phyloP scores from a whole-genome alignment of 202 grass and related monocot species.

The Hordeum pubiflorum region DNA sequence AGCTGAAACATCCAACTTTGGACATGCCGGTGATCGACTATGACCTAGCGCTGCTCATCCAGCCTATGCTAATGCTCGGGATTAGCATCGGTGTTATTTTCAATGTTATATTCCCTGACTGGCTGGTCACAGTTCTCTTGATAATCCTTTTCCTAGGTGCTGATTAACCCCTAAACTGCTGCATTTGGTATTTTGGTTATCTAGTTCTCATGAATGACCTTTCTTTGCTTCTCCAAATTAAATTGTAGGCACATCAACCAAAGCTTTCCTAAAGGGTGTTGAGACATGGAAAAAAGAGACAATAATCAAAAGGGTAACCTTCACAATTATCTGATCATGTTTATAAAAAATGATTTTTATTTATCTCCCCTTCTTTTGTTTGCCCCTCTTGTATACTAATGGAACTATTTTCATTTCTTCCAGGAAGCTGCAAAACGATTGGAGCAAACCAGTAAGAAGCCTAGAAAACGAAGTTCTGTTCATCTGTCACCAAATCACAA shows the following conservation, averaged over 20 bases:
- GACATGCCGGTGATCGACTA: conserved; percentile 82
- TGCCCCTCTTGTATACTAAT: conserved; percentile 20
- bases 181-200: background rate
- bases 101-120: conserved; percentile 77
- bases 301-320: conserved; percentile 52
- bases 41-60: conserved; percentile 73
- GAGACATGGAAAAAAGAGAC: conserved; percentile 89
- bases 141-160: conserved; percentile 84
- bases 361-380: background rate
- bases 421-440: conserved; percentile 62
- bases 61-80: conserved; percentile 94
- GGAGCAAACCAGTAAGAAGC: conserved; percentile 44
- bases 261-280: conserved; percentile 75
- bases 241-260: conserved; percentile 63
- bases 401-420: conserved; percentile 10
- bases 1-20: conserved; percentile 76
- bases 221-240: background rate
- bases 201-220: background rate
- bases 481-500: conserved; percentile 14
- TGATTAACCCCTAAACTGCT: background rate
- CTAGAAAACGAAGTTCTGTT: background rate
- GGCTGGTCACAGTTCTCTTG: conserved; percentile 78
- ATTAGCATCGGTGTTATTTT: conserved; percentile 93
- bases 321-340: background rate
- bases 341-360: background rate